A percentile compares a stretch with the other conserved stretches of the same genome.
Conservation (phyloP, 306 rosid genomes). For the Amphicarpaea edgeworthii region DNA sequence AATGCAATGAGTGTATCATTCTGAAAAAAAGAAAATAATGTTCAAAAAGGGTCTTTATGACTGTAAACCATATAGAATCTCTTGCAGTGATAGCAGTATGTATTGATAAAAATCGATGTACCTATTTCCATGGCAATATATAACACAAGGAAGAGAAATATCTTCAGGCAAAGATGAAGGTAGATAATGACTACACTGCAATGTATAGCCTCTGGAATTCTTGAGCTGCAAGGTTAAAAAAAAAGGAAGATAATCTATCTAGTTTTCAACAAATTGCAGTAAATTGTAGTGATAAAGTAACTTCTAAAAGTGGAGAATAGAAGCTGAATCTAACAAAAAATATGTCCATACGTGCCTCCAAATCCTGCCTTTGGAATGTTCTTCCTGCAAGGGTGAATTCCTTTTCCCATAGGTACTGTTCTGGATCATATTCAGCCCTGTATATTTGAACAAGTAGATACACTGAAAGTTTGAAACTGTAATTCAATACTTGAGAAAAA, state of each 20-base stretch:
- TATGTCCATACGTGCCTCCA: conserved; percentile 96
- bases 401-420: conserved; percentile 93
- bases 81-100: conserved; percentile 2
- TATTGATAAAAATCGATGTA: conserved; percentile 41
- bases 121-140: conserved; percentile 99
- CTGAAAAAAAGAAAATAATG: conserved; percentile 18
- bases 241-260: conserved; percentile 34
- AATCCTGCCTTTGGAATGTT: conserved; percentile 85
- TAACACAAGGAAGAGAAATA: conserved; percentile 87
- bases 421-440: conserved; percentile 97
- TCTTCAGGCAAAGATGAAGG: conserved; percentile 84
- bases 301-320: conserved; percentile 29
- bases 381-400: conserved; percentile 88
- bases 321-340: conserved; percentile 38
- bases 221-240: conserved; percentile 72
- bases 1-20: conserved; percentile 24
- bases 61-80: conserved; percentile 31
- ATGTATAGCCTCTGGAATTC: conserved; percentile 79
- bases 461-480: conserved; percentile 21
- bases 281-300: conserved; percentile 37
- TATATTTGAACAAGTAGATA: conserved; percentile 45
- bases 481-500: conserved; percentile 29
- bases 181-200: conserved; percentile 91
- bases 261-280: conserved; percentile 40
- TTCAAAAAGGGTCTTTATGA: conserved; percentile 1